These are phyloP conservation scores for Protomyces pachydermus DNA, from an alignment of 1,139 yeast genomes.

Conservation along the genomic window DNA sequence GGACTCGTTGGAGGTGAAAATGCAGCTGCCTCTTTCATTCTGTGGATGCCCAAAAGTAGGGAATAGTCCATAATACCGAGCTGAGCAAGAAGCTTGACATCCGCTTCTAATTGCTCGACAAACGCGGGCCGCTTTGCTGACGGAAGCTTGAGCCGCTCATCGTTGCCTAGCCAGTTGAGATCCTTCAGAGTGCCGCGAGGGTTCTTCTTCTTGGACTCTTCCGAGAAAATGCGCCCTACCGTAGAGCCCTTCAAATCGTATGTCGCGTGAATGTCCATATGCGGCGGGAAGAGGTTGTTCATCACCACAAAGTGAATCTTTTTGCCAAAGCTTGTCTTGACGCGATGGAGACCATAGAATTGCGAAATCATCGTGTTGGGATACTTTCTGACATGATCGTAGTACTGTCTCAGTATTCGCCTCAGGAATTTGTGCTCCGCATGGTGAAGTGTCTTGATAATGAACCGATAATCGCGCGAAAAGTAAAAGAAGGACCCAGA, in stretches of 20 bases:
- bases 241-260: constrained; percentile 93
- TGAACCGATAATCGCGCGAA: constrained; percentile 86
- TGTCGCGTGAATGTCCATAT: constrained; percentile 75
- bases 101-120: constrained; percentile 64
- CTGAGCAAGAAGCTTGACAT: constrained; percentile 56
- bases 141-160: constrained; percentile 64
- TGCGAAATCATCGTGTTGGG: constrained; percentile 89
- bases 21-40: constrained; percentile 40
- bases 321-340: constrained; percentile 79
- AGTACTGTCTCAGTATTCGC: constrained; percentile 67
- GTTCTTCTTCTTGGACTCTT: constrained; percentile 34
- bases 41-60: constrained; percentile 79
- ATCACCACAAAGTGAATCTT: constrained; percentile 91
- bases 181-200: constrained; percentile 61
- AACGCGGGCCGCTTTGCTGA: constrained; percentile 59
- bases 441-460: constrained; percentile 92
- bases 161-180: constrained; percentile 72
- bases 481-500: constrained; percentile 94
- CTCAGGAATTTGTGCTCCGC: constrained; percentile 84
- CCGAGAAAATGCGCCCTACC: constrained; percentile 57
- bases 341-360: constrained; percentile 90
- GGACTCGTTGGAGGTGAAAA: background rate
- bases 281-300: constrained; percentile 96
- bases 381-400: constrained; percentile 70
- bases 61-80: constrained; percentile 88